Percentiles rank a stretch among this genome's conserved stretches.
phyloP scores from a whole-genome alignment of 2,329 filamentous ascomycete genomes.

The Claviceps africana region DNA sequence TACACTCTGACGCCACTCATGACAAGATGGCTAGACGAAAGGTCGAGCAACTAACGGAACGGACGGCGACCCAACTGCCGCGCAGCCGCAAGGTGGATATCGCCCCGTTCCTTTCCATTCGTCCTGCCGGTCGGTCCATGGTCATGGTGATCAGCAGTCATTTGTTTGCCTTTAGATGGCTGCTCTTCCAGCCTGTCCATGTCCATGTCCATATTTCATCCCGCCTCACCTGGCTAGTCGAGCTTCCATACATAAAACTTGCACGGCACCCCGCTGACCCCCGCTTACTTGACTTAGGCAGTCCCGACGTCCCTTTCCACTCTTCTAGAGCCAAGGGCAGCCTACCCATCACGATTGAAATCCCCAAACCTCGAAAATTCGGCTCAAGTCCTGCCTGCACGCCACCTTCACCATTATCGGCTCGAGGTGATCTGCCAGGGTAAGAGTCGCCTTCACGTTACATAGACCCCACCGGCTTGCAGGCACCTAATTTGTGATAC shows the following conservation, averaged over 20 bases:
- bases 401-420: slow-evolving; percentile 37
- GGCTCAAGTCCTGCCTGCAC: slow-evolving; percentile 27
- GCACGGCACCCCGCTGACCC: background rate
- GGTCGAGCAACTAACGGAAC: background rate
- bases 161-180: slow-evolving; percentile 4
- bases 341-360: slow-evolving; percentile 40
- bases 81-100: slow-evolving; percentile 4
- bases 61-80: background rate
- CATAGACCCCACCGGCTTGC: background rate
- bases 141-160: slow-evolving; percentile 4
- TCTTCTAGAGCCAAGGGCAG: slow-evolving; percentile 15
- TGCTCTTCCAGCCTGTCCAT: slow-evolving; percentile 2
- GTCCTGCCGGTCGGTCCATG: background rate
- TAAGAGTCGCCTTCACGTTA: slow-evolving; percentile 19
- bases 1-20: slow-evolving; percentile 1
- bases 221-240: background rate
- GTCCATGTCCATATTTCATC: slow-evolving; percentile 2
- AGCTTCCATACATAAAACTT: background rate
- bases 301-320: slow-evolving; percentile 4
- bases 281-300: background rate
- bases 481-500: background rate
- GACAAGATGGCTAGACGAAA: background rate
- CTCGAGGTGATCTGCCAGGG: slow-evolving; percentile 44
- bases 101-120: background rate
- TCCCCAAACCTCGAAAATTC: slow-evolving; percentile 28